Conservation (phyloP, 2,329 filamentous ascomycete species). For the Leptodontidium sp. region DNA sequence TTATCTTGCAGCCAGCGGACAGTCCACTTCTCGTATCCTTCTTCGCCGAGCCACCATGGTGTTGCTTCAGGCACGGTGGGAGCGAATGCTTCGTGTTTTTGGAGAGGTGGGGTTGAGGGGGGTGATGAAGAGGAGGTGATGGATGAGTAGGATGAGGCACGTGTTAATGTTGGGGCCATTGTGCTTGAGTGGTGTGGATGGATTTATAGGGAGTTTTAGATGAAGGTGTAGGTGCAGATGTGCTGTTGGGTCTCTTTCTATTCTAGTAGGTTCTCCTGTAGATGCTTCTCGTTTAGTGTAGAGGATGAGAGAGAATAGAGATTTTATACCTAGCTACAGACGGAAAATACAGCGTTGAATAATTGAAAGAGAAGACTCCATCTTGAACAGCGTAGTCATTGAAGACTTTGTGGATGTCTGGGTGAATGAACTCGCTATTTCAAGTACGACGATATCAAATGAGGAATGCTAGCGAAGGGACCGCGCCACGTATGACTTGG, state of each 20-base stretch:
- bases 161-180: background rate
- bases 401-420: no score
- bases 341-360: no score
- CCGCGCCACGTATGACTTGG: no score
- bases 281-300: background rate
- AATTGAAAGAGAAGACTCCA: no score
- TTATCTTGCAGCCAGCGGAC: slow-evolving; percentile 16
- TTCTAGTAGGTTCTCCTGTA: background rate
- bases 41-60: slow-evolving; percentile 11
- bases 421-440: no score
- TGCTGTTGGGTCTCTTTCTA: background rate
- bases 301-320: background rate
- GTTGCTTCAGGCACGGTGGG: background rate
- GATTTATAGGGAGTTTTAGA: background rate
- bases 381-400: no score
- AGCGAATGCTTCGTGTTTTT: slow-evolving; percentile 4
- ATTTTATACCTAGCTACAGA: background rate
- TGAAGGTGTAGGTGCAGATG: background rate
- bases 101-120: background rate
- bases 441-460: no score
- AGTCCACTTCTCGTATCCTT: slow-evolving; percentile 19
- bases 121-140: background rate
- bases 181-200: no score
- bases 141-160: background rate
- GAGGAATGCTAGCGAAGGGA: no score